Evolutionary conservation across 345 rosid species (phyloP), one percentile per base, ranked within the genome.

Genomic region (Mercurialis annua): DNA sequence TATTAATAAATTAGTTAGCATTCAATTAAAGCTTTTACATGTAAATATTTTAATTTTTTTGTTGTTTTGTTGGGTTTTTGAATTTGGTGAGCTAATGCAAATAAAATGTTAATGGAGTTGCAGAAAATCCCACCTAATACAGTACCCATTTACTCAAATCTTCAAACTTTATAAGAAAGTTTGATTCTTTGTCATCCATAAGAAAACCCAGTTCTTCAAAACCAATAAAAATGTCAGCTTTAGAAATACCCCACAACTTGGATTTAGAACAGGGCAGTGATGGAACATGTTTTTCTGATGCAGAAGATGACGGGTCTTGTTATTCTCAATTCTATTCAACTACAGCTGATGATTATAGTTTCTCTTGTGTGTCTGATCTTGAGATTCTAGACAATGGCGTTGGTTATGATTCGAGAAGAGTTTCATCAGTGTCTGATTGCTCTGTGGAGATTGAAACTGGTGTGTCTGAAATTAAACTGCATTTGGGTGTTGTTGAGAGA

Each of bases 301-400:
- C 83, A 24, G 99, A 89, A 24, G 99, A 89, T 49, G 87, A 66
- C 27, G 80, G 81, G 55, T 88, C 97, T 17, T 83, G 90, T 40
- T 80, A 83, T 81, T 90, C 99, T 16, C 93, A 87, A 75, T 95
- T 89, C 75, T 90, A 86, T 53, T 92, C 97, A 16, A 89, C 93
- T 10, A 78, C 84, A 1, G 91, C 85, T 26, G 97, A 87, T 62
- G 88, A 87, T 58, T 71, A 64, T 77, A 76, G 79, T 59, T 76
- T 85, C 70, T 74, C 76, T 65, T 62, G 88, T 69, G 85, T 78
- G 36, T 77, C 75, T 65, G 75, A 81, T 69, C 49, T 49, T 52
- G 88, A 79, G 76, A 73, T 77, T 30, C 2, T 64, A 33, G 65
- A 56, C 17, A 29, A 24, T 20, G 78, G 60, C 18, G 77, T 52